Conservation (phyloP, 805 yeast genomes). For the Yarrowia deformans region DNA sequence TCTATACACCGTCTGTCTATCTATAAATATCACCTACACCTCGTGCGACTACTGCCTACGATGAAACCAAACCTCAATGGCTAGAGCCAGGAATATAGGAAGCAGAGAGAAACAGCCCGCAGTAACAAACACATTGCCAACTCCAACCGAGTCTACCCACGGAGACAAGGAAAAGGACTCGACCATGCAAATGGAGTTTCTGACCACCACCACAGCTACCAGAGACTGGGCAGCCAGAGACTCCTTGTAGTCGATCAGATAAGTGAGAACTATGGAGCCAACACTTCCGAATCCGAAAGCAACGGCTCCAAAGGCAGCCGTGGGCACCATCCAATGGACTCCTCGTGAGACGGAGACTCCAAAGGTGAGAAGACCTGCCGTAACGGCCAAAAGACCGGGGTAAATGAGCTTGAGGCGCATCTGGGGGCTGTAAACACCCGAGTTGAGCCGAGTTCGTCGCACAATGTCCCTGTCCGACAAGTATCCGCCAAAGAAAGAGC, state of each 20-base stretch:
- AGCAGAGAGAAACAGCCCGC: conserved; percentile 11
- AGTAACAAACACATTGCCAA: conserved; percentile 4
- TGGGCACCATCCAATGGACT: conserved; percentile 42
- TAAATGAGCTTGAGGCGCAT: conserved; percentile 40
- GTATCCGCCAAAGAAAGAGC: conserved; percentile 40
- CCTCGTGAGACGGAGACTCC: conserved; percentile 41
- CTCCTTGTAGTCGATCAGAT: conserved; percentile 63
- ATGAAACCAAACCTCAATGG: background rate
- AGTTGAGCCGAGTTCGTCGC: conserved; percentile 38
- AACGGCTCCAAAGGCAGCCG: conserved; percentile 41
- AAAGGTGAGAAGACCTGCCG: conserved; percentile 41
- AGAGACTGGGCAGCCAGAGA: conserved; percentile 62
- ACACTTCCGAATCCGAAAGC: conserved; percentile 52
- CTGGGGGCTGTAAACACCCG: conserved; percentile 42
- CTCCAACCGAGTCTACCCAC: conserved; percentile 17
- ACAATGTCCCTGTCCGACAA: conserved; percentile 40
- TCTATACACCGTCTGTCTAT: background rate
- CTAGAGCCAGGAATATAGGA: background rate
- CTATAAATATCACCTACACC: background rate
- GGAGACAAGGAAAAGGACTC: conserved; percentile 17
- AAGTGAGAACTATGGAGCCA: conserved; percentile 62
- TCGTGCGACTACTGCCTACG: too few relatives aligned
- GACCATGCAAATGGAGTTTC: conserved; percentile 56
- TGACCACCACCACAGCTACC: conserved; percentile 62
- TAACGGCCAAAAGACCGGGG: conserved; percentile 37